Base-by-base conservation (phyloP, 148 eudicot genomes). In the Tetragonia tetragonoides region DNA sequence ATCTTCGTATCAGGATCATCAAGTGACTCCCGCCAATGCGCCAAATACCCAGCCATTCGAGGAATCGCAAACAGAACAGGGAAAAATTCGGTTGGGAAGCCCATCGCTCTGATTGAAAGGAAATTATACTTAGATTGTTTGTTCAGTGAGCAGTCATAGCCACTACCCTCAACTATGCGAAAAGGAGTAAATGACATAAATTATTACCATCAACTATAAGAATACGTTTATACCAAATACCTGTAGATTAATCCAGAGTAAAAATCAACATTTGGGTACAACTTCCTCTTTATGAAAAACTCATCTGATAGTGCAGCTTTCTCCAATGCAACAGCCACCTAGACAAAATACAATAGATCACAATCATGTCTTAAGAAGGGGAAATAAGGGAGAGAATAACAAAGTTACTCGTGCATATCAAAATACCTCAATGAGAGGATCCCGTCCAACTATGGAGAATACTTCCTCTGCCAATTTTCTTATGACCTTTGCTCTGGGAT, bases 1-100 rank as follows among this genome's bases (percentile, higher is more conserved):
- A 96, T 91, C 88, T 93, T 96, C n/a, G 99, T 96, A 81, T 93
- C 98, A 62, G 97, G 98, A 73, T 96, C 99, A 86, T 96, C 98
- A 72, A 96, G 88, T 62, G 98, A 96, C 84, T 96, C 99, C n/a
- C 90, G 78, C 99, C 99, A 96, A 82, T 96, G 98, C 17, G 99
- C 84, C 78, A 96, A 86, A 79, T 88, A 96, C 61, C 99, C 99
- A 80, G 99, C 99, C 99, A 96, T 96, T 70, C 99, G 98, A 87
- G 99, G 99, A 59, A 93, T 90, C 60, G 99, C 99, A 80, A 96
- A 96, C 71, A 96, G 74, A 73, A 96, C 97, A 42, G 99, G 83
- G 70, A 96, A 96, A 81, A 96, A 96, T 80, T 96, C 99, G 21
- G 99, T 81, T 8, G 99, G 99, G 77, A 96, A 95, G 49, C 98